Evolutionary conservation across 2,329 filamentous ascomycete species (phyloP), one percentile per base, ranked within the genome.

Genomic region (Moelleriella libera): DNA sequence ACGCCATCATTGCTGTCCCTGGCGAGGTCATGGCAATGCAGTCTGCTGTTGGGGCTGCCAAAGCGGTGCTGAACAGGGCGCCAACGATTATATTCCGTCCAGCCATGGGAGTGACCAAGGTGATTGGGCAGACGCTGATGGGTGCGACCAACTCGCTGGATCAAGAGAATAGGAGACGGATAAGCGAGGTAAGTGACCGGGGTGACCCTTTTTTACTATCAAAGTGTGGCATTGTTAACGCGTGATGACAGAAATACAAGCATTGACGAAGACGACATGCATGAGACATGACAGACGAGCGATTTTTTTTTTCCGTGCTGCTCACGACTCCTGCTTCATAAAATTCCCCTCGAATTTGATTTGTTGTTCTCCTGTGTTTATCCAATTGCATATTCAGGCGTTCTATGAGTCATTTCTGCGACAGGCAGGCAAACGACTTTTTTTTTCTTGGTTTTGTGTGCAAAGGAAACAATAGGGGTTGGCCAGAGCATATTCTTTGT

Each of bases 1-100:
- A 98, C 65, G 92, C 90, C 8, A 88, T 98, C 49, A 90, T 98
- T 56, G 92, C 90, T 1, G 87, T 98, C 30, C 90, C 92, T 0
- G 86, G 84, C 0, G 90, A 97, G 61, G 78, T 94, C 1, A 83
- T 94, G 72, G 88, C 96, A 58, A 88, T 85, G 57, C 78, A 80
- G 28, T 88, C 80, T 50, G 89, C 90, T 1, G 78, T 81, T 41
- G 88, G 86, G 2, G 88, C 85, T 1, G 87, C 88, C 11, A 80
- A 72, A 57, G 89, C 84, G 1, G 80, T 98, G 14, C 74, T 83
- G 51, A 83, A 77, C 62, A 79, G 86, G 55, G 88, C 89, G 31
- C 92, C 92, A n/a, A 96, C 89, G 0, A 87, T 97, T 21, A 84
- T 98, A 46, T 78, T 98, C 55, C 73, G 89, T 48, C 92, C 92